Base-by-base conservation (phyloP, 208 protist species). In the Angomonas ambiguus region DNA sequence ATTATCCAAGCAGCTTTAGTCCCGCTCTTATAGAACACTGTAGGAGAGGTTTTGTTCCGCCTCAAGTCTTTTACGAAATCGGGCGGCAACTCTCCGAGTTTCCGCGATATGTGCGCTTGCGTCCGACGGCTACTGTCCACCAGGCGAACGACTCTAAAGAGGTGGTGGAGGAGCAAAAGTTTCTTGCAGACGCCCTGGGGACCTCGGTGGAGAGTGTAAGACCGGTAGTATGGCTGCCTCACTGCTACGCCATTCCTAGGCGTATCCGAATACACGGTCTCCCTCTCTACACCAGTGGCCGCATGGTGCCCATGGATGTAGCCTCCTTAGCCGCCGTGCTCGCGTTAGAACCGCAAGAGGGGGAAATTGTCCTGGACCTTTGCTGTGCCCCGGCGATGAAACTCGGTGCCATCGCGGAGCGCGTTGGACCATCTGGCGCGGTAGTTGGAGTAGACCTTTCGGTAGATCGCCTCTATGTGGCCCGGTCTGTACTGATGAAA, bases 371-470 rank as follows among this genome's bases (percentile, higher is more conserved):
- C 24, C 75, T 93, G 65, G 92, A 97, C 60, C 49, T 94, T 13
- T 97, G 92, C 72, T 94, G 88, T 56, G 74, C 89, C 0, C 92
- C 92, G 3, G 92, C 89, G 1, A 92, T 93, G 87, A 97, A 97
- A 59, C 67, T 94, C 22, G 65, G 74, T 3, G 56, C 89, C 20
- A 65, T 94, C 1, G 78, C 85, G 1, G 78, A 59, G 30, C 45
- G 27, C 4, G 32, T 51, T 3, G 33, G 20, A 2, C 62, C 59
- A n/a, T 31, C 24, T 16, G 87, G 82, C 0, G 45, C 80, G 6
- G 88, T 74, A 1, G 75, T 92, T 1, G 91, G 91, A 10, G 81
- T 92, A 25, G 91, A 96, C 60, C 69, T 90, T 33, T 86, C 48
- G 45, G 22, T 91, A 8, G 32, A 80, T 6, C 80, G 91, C 10